Percentiles rank a stretch among this genome's conserved stretches.
Conservation (phyloP, 2,329 filamentous ascomycete species). For the Aspergillus fructus region DNA sequence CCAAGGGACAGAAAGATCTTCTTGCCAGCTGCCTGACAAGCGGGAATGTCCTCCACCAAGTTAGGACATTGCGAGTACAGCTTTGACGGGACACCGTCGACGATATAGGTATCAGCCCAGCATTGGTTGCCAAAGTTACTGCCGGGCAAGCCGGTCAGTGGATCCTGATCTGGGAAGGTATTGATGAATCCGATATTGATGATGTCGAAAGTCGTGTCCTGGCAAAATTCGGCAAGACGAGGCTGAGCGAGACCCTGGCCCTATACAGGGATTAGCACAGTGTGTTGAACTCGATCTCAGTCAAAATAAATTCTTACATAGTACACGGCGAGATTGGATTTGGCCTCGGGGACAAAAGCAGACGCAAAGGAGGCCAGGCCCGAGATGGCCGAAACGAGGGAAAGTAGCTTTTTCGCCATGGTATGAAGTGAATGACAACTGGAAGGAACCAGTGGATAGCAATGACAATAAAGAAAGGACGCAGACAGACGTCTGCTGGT, state of each 20-base stretch:
- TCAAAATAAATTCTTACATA: constrained; percentile 39
- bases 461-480: constrained; percentile 53
- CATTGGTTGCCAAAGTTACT: constrained; percentile 60
- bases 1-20: constrained; percentile 50
- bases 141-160: constrained; percentile 47
- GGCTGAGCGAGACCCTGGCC: constrained; percentile 54
- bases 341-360: constrained; percentile 42
- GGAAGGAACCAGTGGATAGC: constrained; percentile 29
- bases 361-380: constrained; percentile 34
- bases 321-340: constrained; percentile 54
- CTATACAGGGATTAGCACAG: constrained; percentile 26
- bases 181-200: constrained; percentile 59
- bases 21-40: constrained; percentile 44
- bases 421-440: constrained; percentile 33
- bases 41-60: constrained; percentile 43
- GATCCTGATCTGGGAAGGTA: constrained; percentile 49
- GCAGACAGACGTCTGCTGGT: constrained; percentile 49
- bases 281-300: not conserved
- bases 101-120: constrained; percentile 38
- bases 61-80: constrained; percentile 46
- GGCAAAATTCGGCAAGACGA: constrained; percentile 52
- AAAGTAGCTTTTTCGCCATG: constrained; percentile 38
- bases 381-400: constrained; percentile 37
- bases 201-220: constrained; percentile 53
- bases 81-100: constrained; percentile 38